Conservation (phyloP, 2,329 filamentous ascomycete genomes). For the Diplodia corticola region DNA sequence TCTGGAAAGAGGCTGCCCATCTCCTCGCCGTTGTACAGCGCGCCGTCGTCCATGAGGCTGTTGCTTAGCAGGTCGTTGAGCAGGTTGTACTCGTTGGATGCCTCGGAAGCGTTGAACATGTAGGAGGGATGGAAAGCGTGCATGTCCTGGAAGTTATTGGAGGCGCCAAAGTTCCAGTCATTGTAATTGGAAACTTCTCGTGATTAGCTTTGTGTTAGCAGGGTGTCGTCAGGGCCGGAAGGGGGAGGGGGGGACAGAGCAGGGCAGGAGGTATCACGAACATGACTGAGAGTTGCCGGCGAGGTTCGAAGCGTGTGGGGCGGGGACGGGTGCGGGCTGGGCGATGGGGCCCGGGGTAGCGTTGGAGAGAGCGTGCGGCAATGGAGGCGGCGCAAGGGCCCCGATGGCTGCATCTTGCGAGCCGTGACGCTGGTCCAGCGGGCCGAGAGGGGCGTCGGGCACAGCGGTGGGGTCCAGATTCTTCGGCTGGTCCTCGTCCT, state of each 20-base stretch:
- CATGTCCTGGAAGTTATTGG: conserved; percentile 90
- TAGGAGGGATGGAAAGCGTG: conserved; percentile 91
- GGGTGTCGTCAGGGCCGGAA: conserved; percentile 29
- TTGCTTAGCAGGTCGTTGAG: conserved; percentile 95
- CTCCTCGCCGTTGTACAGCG: conserved; percentile 44
- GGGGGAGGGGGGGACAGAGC: conserved; percentile 29
- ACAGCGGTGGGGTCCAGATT: conserved; percentile 31
- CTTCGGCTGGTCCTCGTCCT: conserved; percentile 32
- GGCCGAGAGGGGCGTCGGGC: conserved; percentile 29
- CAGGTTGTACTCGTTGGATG: conserved; percentile 94
- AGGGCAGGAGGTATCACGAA: conserved; percentile 55
- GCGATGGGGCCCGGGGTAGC: conserved; percentile 60
- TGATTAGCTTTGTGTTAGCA: conserved; percentile 25
- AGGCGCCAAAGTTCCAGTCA: conserved; percentile 71
- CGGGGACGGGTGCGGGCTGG: conserved; percentile 68
- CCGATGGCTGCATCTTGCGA: conserved; percentile 40
- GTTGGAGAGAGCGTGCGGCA: conserved; percentile 39
- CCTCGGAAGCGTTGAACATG: conserved; percentile 92
- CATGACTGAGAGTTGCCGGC: conserved; percentile 70
- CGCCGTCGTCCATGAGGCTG: conserved; percentile 74
- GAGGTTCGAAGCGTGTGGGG: conserved; percentile 63
- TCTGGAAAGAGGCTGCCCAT: conserved; percentile 57
- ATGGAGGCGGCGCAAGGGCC: conserved; percentile 38
- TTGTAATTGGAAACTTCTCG: conserved; percentile 74
- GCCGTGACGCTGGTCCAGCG: conserved; percentile 33